Evolutionary conservation across 768 basidiomycete genomes (phyloP).

Genomic region (Leccinum barrowsii): DNA sequence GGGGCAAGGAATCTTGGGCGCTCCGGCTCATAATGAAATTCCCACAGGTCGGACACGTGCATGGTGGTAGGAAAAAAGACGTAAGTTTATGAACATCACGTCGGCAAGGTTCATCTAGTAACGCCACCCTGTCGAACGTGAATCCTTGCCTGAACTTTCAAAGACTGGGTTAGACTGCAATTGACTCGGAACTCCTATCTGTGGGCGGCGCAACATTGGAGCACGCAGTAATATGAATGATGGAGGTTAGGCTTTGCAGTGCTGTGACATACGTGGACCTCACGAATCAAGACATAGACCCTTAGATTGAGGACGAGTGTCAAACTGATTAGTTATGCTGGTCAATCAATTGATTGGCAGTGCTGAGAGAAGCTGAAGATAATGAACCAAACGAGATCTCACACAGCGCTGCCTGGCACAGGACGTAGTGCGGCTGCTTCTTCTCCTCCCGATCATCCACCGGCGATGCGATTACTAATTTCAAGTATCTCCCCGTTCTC

Average conservation of each 20-base stretch:
- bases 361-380: slow-evolving; percentile 17
- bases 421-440: slow-evolving; percentile 18
- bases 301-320: neutral
- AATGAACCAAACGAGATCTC: neutral
- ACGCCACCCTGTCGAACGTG: neutral
- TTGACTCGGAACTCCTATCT: slow-evolving; percentile 5
- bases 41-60: slow-evolving; percentile 14
- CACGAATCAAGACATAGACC: neutral
- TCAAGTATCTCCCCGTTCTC: neutral
- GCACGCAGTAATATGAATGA: neutral
- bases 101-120: neutral
- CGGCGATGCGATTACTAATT: slow-evolving; percentile 4
- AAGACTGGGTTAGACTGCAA: no score
- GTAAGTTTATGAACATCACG: neutral
- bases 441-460: slow-evolving; percentile 10
- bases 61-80: slow-evolving; percentile 12
- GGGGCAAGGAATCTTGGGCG: neutral
- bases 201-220: slow-evolving; percentile 3
- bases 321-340: neutral
- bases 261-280: neutral
- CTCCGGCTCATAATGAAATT: neutral
- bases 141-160: neutral
- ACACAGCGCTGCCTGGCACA: slow-evolving; percentile 1
- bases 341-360: slow-evolving; percentile 7
- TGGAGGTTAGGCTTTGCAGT: slow-evolving; percentile 3